phyloP scores from a whole-genome alignment of 306 rosid species.

The Lithocarpus polystachyus region DNA sequence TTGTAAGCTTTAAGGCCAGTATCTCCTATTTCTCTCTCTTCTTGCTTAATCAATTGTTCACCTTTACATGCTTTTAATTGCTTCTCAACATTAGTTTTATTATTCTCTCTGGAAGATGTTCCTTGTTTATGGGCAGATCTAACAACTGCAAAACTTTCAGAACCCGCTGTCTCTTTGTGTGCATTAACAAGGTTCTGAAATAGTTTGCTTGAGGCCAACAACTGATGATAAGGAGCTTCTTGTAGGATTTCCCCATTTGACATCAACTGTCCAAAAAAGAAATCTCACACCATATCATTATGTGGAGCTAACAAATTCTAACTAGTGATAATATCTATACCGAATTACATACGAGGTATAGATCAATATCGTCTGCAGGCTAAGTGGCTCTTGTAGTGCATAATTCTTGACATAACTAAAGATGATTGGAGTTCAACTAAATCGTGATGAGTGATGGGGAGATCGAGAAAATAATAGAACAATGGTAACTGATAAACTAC shows the following conservation, averaged over 20 bases:
- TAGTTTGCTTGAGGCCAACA: conserved; percentile 39
- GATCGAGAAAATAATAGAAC: too few relatives aligned
- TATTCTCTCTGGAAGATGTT: conserved; percentile 12
- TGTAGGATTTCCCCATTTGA: conserved; percentile 40
- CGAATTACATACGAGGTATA: too few relatives aligned
- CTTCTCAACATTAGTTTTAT: conserved; percentile 10
- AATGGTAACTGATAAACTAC: too few relatives aligned
- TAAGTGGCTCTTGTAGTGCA: neutral
- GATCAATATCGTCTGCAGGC: too few relatives aligned
- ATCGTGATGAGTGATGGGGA: too few relatives aligned
- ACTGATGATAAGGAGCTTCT: conserved; percentile 41
- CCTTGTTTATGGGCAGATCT: neutral
- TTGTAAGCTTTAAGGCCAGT: conserved; percentile 48
- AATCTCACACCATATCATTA: neutral
- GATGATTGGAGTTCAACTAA: too few relatives aligned
- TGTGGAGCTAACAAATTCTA: neutral
- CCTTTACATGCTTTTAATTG: conserved; percentile 3
- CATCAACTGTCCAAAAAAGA: conserved; percentile 38
- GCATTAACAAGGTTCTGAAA: conserved; percentile 60
- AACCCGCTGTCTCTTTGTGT: conserved; percentile 43
- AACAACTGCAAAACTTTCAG: conserved; percentile 11
- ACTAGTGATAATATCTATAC: neutral
- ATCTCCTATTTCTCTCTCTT: conserved; percentile 56
- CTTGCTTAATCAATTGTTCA: conserved; percentile 48
- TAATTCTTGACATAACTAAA: too few relatives aligned